These are phyloP conservation scores for Coemansia sp. DNA, from an alignment of 192 early-diverging fungal species.

Conservation along the genomic window DNA sequence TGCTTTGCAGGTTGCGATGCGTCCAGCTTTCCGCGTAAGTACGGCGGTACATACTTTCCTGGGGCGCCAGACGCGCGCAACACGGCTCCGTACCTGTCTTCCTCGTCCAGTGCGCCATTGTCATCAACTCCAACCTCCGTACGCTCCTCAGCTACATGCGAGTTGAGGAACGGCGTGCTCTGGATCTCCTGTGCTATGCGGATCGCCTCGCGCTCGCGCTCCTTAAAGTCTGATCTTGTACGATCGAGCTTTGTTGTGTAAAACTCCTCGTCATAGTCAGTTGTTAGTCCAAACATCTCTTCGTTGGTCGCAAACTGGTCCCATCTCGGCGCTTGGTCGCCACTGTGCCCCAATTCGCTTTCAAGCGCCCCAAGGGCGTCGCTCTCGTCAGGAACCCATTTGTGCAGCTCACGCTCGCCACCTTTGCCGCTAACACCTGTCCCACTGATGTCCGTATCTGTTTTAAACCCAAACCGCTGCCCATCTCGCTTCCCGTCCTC, in stretches of 20 bases:
- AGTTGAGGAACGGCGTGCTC: slow-evolving; percentile 67
- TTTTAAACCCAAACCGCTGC: slow-evolving; percentile 63
- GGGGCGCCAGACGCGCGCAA: slow-evolving; percentile 63
- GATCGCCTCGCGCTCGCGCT: slow-evolving; percentile 83
- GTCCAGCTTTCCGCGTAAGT: slow-evolving; percentile 58
- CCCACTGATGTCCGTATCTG: slow-evolving; percentile 87
- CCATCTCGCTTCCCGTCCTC: slow-evolving; percentile 11
- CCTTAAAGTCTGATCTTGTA: slow-evolving; percentile 78
- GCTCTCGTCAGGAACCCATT: slow-evolving; percentile 77
- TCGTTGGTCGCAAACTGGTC: slow-evolving; percentile 98
- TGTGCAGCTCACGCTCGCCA: slow-evolving; percentile 80
- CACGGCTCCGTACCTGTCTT: slow-evolving; percentile 85
- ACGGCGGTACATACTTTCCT: slow-evolving; percentile 88
- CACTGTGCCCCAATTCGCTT: slow-evolving; percentile 15
- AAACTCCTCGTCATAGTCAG: slow-evolving; percentile 94
- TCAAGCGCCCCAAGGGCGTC: slow-evolving; percentile 26
- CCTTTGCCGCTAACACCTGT: slow-evolving; percentile 51
- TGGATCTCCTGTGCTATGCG: slow-evolving; percentile 91
- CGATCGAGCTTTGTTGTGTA: slow-evolving; percentile 95
- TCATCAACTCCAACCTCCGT: slow-evolving; percentile 60
- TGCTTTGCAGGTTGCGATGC: slow-evolving; percentile 1
- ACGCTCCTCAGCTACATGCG: slow-evolving; percentile 91
- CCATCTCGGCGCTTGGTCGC: slow-evolving; percentile 59
- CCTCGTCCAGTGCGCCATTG: slow-evolving; percentile 77
- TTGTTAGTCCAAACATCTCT: slow-evolving; percentile 88